These are phyloP conservation scores for Iris macrosiphon DNA, from an alignment of 106 monocot species.

Conservation along the genomic window DNA sequence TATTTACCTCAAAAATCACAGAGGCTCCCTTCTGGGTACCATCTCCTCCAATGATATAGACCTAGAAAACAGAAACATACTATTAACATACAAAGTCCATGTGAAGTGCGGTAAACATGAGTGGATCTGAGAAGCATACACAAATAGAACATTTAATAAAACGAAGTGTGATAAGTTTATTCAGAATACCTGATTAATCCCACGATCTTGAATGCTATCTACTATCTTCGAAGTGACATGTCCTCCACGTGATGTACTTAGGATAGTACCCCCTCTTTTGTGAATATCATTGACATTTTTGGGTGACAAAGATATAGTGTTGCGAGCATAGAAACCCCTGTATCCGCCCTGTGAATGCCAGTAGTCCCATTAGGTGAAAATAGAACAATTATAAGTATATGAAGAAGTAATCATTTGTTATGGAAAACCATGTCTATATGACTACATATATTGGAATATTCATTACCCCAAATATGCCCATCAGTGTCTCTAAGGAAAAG, in stretches of 20 bases:
- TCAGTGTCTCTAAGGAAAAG: too few species aligned
- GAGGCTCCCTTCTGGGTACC: conserved; percentile 78
- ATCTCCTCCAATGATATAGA: conserved; percentile 72
- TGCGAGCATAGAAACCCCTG: conserved; percentile 59
- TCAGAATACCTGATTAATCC: conserved; percentile 86
- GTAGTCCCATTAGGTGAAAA: not conserved
- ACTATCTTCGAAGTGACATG: conserved; percentile 66
- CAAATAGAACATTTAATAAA: too few species aligned
- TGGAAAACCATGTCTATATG: too few species aligned
- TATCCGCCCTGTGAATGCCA: conserved; percentile 49
- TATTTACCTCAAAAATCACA: conserved; percentile 66
- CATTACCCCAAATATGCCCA: too few species aligned
- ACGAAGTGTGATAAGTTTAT: too few species aligned
- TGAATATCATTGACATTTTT: conserved; percentile 63
- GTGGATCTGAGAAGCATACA: too few species aligned
- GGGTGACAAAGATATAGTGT: conserved; percentile 42
- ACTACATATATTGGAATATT: too few species aligned
- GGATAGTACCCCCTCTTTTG: conserved; percentile 68
- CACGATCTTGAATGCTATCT: conserved; percentile 52
- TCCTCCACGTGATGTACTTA: conserved; percentile 66
- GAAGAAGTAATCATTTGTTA: not conserved
- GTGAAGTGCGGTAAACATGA: too few species aligned
- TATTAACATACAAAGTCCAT: too few species aligned
- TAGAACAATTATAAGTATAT: not conserved
- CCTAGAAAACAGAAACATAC: too few species aligned